phyloP scores from a whole-genome alignment of 108 stramenopile species.

The Fragilaria crotonensis region DNA sequence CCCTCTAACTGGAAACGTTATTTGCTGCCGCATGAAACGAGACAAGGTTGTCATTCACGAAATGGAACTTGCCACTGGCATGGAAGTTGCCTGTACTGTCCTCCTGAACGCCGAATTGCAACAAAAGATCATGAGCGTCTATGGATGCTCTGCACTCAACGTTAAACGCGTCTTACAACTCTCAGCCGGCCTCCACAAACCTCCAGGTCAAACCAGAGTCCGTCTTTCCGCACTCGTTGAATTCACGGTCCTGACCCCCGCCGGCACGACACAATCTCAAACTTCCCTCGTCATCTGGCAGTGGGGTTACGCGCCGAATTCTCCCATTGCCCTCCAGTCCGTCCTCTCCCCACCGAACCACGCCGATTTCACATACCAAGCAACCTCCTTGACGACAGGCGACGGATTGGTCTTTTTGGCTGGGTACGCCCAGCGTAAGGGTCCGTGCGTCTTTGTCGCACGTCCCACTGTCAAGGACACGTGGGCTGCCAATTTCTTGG shows the following conservation, averaged over 20 bases:
- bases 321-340: slow-evolving; percentile 47
- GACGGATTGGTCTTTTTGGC: slow-evolving; percentile 76
- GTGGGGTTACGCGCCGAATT: slow-evolving; percentile 59
- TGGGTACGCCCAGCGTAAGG: slow-evolving; percentile 33
- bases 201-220: slow-evolving; percentile 32
- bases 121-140: slow-evolving; percentile 33
- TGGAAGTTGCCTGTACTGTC: slow-evolving; percentile 29
- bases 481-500: slow-evolving; percentile 64
- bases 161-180: slow-evolving; percentile 46
- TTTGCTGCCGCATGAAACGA: slow-evolving; percentile 27
- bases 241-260: slow-evolving; percentile 26
- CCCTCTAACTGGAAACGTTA: slow-evolving; percentile 66
- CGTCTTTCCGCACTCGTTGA: slow-evolving; percentile 61
- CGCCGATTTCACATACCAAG: slow-evolving; percentile 51
- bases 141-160: slow-evolving; percentile 27
- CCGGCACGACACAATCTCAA: slow-evolving; percentile 28
- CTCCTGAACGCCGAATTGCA: slow-evolving; percentile 50
- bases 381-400: slow-evolving; percentile 42
- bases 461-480: slow-evolving; percentile 64
- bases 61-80: slow-evolving; percentile 15
- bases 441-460: slow-evolving; percentile 58
- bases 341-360: slow-evolving; percentile 45
- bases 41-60: slow-evolving; percentile 38
- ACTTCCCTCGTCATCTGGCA: slow-evolving; percentile 65
- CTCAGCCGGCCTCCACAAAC: slow-evolving; percentile 56